These are phyloP conservation scores for Xylariaceae sp. DNA, from an alignment of 2,329 filamentous ascomycete species.

Conservation along the genomic window DNA sequence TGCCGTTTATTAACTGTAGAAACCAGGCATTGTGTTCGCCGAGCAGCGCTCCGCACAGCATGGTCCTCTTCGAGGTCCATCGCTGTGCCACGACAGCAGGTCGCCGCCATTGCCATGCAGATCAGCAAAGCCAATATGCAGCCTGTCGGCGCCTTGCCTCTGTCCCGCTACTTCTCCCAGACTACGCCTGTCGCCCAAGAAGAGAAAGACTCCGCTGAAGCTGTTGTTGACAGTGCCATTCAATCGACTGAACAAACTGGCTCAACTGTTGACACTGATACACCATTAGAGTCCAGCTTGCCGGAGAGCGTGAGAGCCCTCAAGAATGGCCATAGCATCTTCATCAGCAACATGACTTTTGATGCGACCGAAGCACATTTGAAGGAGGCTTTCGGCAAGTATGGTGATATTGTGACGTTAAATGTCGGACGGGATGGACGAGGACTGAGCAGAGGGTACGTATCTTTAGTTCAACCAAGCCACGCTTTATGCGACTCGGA, in stretches of 20 bases:
- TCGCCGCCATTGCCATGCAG: conserved; percentile 38
- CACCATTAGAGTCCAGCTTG: conserved; percentile 1
- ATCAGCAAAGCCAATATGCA: conserved; percentile 36
- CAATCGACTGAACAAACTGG: conserved; percentile 2
- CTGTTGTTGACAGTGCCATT: conserved; percentile 18
- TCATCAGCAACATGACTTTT: conserved; percentile 74
- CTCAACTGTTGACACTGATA: neutral
- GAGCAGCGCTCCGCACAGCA: conserved; percentile 42
- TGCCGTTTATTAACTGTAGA: conserved; percentile 22
- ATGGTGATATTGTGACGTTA: conserved; percentile 37
- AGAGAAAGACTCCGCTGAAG: conserved; percentile 16
- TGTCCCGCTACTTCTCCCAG: conserved; percentile 42
- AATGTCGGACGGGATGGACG: conserved; percentile 38
- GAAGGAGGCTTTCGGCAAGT: conserved; percentile 61
- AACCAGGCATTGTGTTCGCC: conserved; percentile 43
- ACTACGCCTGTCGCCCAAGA: conserved; percentile 36
- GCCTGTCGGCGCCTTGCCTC: conserved; percentile 30
- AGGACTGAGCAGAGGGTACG: conserved; percentile 44
- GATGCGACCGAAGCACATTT: conserved; percentile 69
- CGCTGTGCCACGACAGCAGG: conserved; percentile 40
- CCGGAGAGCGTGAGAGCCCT: neutral
- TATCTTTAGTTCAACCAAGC: conserved; percentile 7
- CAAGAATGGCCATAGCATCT: conserved; percentile 52
- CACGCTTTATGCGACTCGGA: neutral
- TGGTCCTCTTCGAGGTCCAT: conserved; percentile 38